These are phyloP conservation scores for Beta vulgaris DNA, from an alignment of 148 eudicot species.

Conservation along the genomic window DNA sequence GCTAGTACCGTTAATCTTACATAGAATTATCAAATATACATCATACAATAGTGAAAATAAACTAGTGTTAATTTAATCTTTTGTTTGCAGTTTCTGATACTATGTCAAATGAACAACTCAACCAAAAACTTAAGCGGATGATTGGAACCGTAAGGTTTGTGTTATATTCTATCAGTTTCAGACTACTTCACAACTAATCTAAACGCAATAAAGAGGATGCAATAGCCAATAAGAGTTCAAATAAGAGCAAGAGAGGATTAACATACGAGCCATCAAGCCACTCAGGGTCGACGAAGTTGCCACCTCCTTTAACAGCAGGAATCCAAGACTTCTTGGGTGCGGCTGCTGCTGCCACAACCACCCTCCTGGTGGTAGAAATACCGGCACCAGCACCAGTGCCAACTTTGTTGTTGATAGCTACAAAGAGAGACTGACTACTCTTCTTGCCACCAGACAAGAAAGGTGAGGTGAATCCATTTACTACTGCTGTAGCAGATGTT, in stretches of 20 bases:
- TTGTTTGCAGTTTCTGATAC: no score
- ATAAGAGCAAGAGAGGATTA: no score
- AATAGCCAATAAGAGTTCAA: no score
- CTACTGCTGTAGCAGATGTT: constrained; percentile 59
- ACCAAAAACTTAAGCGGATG: no score
- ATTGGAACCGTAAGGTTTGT: no score
- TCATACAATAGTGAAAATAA: no score
- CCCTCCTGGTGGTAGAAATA: constrained; percentile 46
- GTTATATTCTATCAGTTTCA: no score
- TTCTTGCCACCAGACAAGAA: constrained; percentile 66
- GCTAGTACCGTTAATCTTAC: not conserved
- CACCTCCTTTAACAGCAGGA: constrained; percentile 78
- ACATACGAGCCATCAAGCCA: constrained; percentile 99
- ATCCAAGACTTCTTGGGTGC: constrained; percentile 90
- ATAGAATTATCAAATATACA: no score
- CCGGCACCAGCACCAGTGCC: constrained; percentile 25
- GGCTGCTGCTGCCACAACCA: constrained; percentile 58
- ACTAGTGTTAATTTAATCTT: no score
- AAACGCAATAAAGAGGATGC: no score
- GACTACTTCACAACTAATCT: no score
- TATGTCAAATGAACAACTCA: no score
- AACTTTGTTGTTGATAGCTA: constrained; percentile 26
- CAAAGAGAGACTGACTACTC: constrained; percentile 40
- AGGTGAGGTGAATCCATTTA: constrained; percentile 71
- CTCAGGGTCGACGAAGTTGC: constrained; percentile 85